phyloP scores from a whole-genome alignment of 2,329 filamentous ascomycete species.

The Aspergillus floridensis region DNA sequence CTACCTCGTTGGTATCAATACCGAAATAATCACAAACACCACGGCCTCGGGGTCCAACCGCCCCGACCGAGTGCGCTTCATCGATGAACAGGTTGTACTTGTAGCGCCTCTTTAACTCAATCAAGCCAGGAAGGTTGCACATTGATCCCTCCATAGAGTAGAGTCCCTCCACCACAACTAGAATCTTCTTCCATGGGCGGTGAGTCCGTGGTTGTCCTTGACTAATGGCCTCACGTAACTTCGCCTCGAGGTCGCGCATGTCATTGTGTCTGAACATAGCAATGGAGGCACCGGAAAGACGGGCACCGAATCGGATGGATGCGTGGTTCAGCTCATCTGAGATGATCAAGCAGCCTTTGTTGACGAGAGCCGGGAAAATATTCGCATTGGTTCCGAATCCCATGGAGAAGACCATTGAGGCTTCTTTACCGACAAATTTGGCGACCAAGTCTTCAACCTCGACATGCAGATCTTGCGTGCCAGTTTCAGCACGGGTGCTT shows the following conservation, averaged over 20 bases:
- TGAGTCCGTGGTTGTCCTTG: slow-evolving; percentile 98
- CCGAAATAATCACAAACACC: slow-evolving; percentile 98
- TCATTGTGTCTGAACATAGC: slow-evolving; percentile 98
- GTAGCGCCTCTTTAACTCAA: slow-evolving; percentile 88
- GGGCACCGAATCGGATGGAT: slow-evolving; percentile 91
- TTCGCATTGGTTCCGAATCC: slow-evolving; percentile 95
- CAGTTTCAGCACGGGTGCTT: slow-evolving; percentile 78
- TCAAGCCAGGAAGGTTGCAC: slow-evolving; percentile 89
- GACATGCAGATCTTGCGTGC: slow-evolving; percentile 79
- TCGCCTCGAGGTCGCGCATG: slow-evolving; percentile 79
- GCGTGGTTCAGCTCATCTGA: slow-evolving; percentile 98
- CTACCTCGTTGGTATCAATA: slow-evolving; percentile 80
- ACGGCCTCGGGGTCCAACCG: slow-evolving; percentile 80
- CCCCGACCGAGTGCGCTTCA: slow-evolving; percentile 93
- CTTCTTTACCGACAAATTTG: slow-evolving; percentile 87
- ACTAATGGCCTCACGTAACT: slow-evolving; percentile 86
- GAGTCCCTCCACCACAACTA: slow-evolving; percentile 91
- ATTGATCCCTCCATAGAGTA: slow-evolving; percentile 99
- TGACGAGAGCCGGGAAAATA: slow-evolving; percentile 85
- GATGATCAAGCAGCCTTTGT: slow-evolving; percentile 89
- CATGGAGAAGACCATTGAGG: slow-evolving; percentile 98
- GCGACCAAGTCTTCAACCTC: slow-evolving; percentile 91
- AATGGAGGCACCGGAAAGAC: slow-evolving; percentile 92
- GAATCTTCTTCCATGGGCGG: slow-evolving; percentile 97
- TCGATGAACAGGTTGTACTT: slow-evolving; percentile 96